Evolutionary conservation across 2,329 filamentous ascomycete species (phyloP).

Genomic region (Colletotrichum sansevieriae): DNA sequence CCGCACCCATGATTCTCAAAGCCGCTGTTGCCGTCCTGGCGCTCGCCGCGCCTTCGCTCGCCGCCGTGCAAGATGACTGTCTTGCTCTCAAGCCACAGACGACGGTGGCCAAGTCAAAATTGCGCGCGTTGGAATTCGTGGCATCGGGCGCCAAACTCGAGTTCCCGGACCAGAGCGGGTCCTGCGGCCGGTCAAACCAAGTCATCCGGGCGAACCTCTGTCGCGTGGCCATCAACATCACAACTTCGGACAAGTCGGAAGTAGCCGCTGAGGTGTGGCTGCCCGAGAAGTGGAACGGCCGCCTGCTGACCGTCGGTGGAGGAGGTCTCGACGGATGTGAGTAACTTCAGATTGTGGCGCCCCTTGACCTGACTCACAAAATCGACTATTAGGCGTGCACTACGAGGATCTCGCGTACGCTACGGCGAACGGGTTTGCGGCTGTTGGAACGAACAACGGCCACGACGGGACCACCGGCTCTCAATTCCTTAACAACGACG

Average conservation of each 20-base stretch:
- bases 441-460: slow-evolving; percentile 64
- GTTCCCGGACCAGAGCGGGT: slow-evolving; percentile 48
- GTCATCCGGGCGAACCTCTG: slow-evolving; percentile 44
- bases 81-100: slow-evolving; percentile 22
- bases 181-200: slow-evolving; percentile 47
- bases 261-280: slow-evolving; percentile 62
- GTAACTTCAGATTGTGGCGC: background rate
- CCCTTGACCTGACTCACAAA: background rate
- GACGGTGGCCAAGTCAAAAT: slow-evolving; percentile 46
- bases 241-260: slow-evolving; percentile 53
- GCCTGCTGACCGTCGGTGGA: slow-evolving; percentile 62
- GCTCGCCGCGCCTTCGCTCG: background rate
- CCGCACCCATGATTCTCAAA: background rate
- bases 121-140: slow-evolving; percentile 34
- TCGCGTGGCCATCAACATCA: slow-evolving; percentile 46
- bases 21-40: background rate
- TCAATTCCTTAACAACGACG: slow-evolving; percentile 52
- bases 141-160: slow-evolving; percentile 49
- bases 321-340: slow-evolving; percentile 61
- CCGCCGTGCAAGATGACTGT: slow-evolving; percentile 27
- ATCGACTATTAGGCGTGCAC: slow-evolving; percentile 50
- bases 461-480: slow-evolving; percentile 58
- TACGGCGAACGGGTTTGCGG: slow-evolving; percentile 57
- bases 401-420: slow-evolving; percentile 62
- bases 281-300: slow-evolving; percentile 58